phyloP scores from a whole-genome alignment of 2,329 filamentous ascomycete species.

The Chaetomium sp. region DNA sequence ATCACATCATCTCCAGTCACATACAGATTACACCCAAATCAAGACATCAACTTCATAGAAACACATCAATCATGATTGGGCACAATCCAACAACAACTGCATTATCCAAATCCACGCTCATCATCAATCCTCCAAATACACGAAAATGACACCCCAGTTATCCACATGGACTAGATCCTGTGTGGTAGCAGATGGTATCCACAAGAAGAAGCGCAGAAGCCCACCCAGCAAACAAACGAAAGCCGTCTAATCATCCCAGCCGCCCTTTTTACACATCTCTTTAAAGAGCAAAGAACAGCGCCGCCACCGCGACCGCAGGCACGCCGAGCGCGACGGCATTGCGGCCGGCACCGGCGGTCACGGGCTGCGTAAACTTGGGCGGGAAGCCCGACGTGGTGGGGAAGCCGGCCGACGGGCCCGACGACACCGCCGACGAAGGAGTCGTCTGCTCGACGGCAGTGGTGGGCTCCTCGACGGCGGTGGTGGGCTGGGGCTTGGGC shows the following conservation, averaged over 20 bases:
- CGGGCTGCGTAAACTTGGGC: slow-evolving; percentile 21
- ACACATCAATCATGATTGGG: not conserved
- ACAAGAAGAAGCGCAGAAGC: slow-evolving; percentile 5
- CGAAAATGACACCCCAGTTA: slow-evolving; percentile 11
- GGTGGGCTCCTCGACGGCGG: not conserved
- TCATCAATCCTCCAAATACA: slow-evolving; percentile 1
- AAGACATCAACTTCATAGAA: slow-evolving; percentile 2
- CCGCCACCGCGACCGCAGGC: slow-evolving; percentile 26
- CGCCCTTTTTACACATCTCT: not conserved
- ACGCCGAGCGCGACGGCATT: slow-evolving; percentile 29
- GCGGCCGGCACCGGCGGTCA: slow-evolving; percentile 34
- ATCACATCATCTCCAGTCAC: not conserved
- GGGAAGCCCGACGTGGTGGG: slow-evolving; percentile 14
- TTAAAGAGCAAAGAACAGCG: slow-evolving; percentile 30
- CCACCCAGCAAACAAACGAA: slow-evolving; percentile 21
- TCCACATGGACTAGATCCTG: not conserved
- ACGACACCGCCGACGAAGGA: not conserved
- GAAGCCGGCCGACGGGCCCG: slow-evolving; percentile 18
- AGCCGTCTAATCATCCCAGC: slow-evolving; percentile 3
- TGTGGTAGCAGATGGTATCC: not conserved
- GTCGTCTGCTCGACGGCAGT: not conserved
- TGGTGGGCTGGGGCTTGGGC: slow-evolving; percentile 26
- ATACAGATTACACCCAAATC: not conserved
- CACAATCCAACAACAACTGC: not conserved
- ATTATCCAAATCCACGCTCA: not conserved